Evolutionary conservation across 176 grass and related monocot genomes (phyloP).

Genomic region (Echinochloa phyllopogon): DNA sequence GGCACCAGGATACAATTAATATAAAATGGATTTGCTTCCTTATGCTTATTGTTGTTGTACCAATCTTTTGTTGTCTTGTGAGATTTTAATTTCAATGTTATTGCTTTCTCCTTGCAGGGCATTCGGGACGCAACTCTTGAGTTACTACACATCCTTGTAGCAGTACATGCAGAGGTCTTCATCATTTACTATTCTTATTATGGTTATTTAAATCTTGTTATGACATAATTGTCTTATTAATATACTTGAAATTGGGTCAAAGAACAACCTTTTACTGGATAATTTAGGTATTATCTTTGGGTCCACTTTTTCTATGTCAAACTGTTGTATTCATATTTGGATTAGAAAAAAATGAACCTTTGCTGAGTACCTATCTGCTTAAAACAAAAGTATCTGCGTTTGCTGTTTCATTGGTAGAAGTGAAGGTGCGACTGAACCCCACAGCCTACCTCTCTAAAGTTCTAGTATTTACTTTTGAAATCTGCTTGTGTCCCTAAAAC

Average conservation of each 20-base stretch:
- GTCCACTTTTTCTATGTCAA: constrained; percentile 14
- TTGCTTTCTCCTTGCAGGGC: constrained; percentile 69
- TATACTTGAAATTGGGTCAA: constrained; percentile 35
- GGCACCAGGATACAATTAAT: background rate
- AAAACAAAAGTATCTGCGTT: background rate
- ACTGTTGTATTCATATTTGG: background rate
- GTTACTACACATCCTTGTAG: constrained; percentile 95
- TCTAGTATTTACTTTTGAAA: constrained; percentile 1
- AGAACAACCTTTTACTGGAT: constrained; percentile 11
- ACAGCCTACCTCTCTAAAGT: background rate
- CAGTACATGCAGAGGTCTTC: constrained; percentile 90
- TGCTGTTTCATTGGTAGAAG: background rate
- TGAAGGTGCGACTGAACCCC: background rate
- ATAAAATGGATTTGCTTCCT: background rate
- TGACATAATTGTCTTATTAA: constrained; percentile 30
- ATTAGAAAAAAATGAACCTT: background rate
- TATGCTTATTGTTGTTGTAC: constrained; percentile 22
- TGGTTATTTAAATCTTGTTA: constrained; percentile 33
- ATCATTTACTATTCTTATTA: constrained; percentile 38
- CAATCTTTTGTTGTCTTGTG: constrained; percentile 10
- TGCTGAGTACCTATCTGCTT: background rate
- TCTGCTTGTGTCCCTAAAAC: background rate
- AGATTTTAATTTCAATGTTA: constrained; percentile 16
- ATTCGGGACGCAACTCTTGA: constrained; percentile 97
- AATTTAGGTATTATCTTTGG: constrained; percentile 18